Evolutionary conservation across 2,329 filamentous ascomycete genomes (phyloP).

Genomic region (Fusarium sp.): DNA sequence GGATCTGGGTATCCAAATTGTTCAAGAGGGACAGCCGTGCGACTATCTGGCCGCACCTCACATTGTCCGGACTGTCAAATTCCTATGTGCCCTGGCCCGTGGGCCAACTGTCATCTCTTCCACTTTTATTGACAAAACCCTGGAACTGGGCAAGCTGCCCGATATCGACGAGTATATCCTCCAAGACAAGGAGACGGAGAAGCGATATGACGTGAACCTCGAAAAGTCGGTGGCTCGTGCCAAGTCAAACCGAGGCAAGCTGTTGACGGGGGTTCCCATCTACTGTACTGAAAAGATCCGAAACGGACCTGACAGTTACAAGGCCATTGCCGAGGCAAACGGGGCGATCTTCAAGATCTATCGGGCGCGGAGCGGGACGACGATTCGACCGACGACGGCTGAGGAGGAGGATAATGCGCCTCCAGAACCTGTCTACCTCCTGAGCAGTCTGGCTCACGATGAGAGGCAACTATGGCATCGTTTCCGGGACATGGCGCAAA

Average conservation of each 20-base stretch:
- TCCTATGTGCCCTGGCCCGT: conserved; percentile 86
- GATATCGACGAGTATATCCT: conserved; percentile 75
- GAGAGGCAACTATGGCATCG: conserved; percentile 83
- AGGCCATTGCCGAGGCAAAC: conserved; percentile 87
- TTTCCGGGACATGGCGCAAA: conserved; percentile 83
- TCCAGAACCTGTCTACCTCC: conserved; percentile 82
- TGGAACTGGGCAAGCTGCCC: conserved; percentile 75
- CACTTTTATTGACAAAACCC: conserved; percentile 80
- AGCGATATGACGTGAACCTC: conserved; percentile 76
- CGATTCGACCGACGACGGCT: conserved; percentile 72
- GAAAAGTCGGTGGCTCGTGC: conserved; percentile 76
- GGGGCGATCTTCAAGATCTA: conserved; percentile 86
- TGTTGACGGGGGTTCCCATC: conserved; percentile 81
- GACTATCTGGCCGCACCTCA: conserved; percentile 89
- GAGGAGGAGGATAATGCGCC: conserved; percentile 71
- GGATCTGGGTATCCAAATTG: conserved; percentile 83
- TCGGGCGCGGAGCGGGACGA: conserved; percentile 76
- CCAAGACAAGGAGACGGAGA: conserved; percentile 78
- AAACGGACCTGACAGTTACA: conserved; percentile 87
- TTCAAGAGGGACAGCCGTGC: conserved; percentile 79
- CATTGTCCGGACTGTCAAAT: conserved; percentile 92
- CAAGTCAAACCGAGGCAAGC: conserved; percentile 78
- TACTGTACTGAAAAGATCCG: conserved; percentile 86
- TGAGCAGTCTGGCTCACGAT: conserved; percentile 74
- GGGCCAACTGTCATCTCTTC: conserved; percentile 83